These are phyloP conservation scores for Cymbopogon citratus DNA, from an alignment of 176 grass and related monocot species.

Conservation along the genomic window DNA sequence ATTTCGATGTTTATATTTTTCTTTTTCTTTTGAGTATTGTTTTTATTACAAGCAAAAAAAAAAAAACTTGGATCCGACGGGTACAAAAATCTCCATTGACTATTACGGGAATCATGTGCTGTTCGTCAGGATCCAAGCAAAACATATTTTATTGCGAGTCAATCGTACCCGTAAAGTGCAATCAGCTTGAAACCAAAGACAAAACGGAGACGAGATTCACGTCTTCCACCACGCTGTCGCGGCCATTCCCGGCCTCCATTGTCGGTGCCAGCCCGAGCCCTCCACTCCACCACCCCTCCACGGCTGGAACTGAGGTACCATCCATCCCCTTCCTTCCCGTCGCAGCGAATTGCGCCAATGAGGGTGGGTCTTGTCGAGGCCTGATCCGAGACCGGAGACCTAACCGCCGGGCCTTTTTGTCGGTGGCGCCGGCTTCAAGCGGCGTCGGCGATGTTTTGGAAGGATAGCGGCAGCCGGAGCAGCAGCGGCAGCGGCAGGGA, in stretches of 20 bases:
- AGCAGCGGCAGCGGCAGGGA: conserved; percentile 46
- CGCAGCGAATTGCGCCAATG: conserved; percentile 5
- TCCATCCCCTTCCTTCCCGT: background rate
- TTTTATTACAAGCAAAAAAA: no score
- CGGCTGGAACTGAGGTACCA: conserved; percentile 1
- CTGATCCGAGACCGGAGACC: background rate
- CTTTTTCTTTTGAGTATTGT: no score
- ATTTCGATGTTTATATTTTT: background rate
- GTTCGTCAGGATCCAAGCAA: background rate
- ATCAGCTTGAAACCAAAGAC: background rate
- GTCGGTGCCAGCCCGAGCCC: background rate
- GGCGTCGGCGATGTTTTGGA: conserved; percentile 65
- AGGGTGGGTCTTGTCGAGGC: background rate
- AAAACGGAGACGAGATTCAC: conserved; percentile 10
- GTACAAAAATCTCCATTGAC: conserved; percentile 14
- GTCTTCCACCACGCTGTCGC: conserved; percentile 8
- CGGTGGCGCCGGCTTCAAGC: background rate
- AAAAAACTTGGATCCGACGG: background rate
- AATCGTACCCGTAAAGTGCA: conserved; percentile 11
- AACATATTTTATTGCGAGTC: conserved; percentile 17
- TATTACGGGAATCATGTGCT: background rate
- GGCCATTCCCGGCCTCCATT: background rate
- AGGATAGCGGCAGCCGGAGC: conserved; percentile 51
- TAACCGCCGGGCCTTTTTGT: background rate
- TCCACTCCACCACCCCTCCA: background rate